These are phyloP conservation scores for Malus domestica DNA, from an alignment of 306 rosid species.

Conservation along the genomic window ASM211411v1 NC_041799.1:38404001-38404500, in stretches of 20 bases:
- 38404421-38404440: neutral
- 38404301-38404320: conserved; percentile 26
- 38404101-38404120: conserved; percentile 48
- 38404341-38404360: conserved; percentile 23
- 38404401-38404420: neutral
- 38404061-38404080: no score
- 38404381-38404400: neutral
- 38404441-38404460: no score
- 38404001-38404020: no score
- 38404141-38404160: conserved; percentile 51
- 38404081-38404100: conserved; percentile 33
- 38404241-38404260: neutral
- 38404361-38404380: conserved; percentile 10
- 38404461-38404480: no score
- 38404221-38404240: no score
- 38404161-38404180: conserved; percentile 2
- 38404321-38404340: conserved; percentile 25
- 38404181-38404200: no score
- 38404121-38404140: conserved; percentile 34
- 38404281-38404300: neutral
- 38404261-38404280: neutral
- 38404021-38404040: no score
- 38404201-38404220: no score
- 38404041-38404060: no score
- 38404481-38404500: no score